phyloP scores from a whole-genome alignment of 306 rosid genomes.

The Fagus sylvatica region DNA sequence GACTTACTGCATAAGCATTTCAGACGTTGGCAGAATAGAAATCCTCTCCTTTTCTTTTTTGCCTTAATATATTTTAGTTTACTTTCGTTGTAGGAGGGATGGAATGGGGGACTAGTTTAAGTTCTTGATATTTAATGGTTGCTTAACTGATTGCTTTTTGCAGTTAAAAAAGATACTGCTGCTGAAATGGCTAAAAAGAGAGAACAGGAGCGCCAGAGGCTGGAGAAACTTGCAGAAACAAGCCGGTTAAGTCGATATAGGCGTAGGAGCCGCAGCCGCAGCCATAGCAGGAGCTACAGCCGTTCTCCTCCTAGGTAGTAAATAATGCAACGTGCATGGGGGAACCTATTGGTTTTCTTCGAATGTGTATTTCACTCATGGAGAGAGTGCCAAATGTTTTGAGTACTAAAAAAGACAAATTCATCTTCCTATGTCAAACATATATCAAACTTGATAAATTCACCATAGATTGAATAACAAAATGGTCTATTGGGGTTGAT shows the following conservation, averaged over 20 bases:
- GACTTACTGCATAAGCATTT: constrained; percentile 30
- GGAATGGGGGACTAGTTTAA: not conserved
- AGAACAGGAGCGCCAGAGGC: constrained; percentile 91
- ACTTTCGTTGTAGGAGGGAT: not conserved
- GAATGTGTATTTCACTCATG: not conserved
- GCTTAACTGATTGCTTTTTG: constrained; percentile 24
- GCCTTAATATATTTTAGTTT: not conserved
- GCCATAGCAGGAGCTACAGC: constrained; percentile 68
- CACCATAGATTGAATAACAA: not conserved
- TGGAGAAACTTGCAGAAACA: constrained; percentile 94
- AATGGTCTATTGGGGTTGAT: not conserved
- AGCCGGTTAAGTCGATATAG: constrained; percentile 77
- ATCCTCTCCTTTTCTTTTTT: not conserved
- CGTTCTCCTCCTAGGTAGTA: constrained; percentile 80
- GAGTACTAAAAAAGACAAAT: not conserved
- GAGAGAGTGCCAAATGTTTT: not conserved
- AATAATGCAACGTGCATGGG: too few species aligned
- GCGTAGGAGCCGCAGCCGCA: constrained; percentile 51
- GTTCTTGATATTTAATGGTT: not conserved
- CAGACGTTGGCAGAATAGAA: not conserved
- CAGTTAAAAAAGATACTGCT: constrained; percentile 96
- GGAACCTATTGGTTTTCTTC: not conserved
- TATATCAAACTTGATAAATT: not conserved
- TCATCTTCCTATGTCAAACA: not conserved
- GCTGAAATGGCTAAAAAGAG: constrained; percentile 87